phyloP scores from a whole-genome alignment of 441 rosid species.

The Euphorbia schlechtendalii region DNA sequence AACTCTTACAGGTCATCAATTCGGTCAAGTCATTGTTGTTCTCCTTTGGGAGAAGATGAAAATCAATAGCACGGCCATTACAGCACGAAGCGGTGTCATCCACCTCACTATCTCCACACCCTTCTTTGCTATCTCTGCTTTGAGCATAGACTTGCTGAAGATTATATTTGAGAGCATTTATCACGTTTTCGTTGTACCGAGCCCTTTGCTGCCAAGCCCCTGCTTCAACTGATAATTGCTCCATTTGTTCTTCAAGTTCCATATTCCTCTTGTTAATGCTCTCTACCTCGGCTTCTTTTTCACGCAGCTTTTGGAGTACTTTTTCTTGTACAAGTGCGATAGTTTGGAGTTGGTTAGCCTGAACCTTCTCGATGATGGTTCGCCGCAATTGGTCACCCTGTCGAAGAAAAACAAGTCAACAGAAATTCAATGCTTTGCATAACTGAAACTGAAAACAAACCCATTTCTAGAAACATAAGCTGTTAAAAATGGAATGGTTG shows the following conservation, averaged over 20 bases:
- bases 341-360: conserved; percentile 52
- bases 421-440: neutral
- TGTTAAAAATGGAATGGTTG: neutral
- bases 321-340: conserved; percentile 57
- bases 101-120: conserved; percentile 90
- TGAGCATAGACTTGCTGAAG: conserved; percentile 64
- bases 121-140: conserved; percentile 76
- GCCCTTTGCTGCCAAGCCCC: conserved; percentile 81
- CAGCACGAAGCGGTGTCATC: conserved; percentile 90
- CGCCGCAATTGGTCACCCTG: conserved; percentile 62
- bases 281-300: conserved; percentile 70
- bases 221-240: conserved; percentile 59
- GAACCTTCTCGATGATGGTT: conserved; percentile 55
- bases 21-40: conserved; percentile 35
- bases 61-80: conserved; percentile 52
- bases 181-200: conserved; percentile 62
- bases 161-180: conserved; percentile 51
- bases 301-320: conserved; percentile 50
- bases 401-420: conserved; percentile 8
- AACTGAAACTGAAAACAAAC: neutral
- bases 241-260: conserved; percentile 78
- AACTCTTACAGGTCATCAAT: conserved; percentile 62
- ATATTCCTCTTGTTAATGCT: conserved; percentile 57
- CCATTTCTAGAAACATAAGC: neutral
- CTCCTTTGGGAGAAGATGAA: conserved; percentile 45